Conservation (phyloP, 257 asterid species). For the Salvia rosmarinus region DNA sequence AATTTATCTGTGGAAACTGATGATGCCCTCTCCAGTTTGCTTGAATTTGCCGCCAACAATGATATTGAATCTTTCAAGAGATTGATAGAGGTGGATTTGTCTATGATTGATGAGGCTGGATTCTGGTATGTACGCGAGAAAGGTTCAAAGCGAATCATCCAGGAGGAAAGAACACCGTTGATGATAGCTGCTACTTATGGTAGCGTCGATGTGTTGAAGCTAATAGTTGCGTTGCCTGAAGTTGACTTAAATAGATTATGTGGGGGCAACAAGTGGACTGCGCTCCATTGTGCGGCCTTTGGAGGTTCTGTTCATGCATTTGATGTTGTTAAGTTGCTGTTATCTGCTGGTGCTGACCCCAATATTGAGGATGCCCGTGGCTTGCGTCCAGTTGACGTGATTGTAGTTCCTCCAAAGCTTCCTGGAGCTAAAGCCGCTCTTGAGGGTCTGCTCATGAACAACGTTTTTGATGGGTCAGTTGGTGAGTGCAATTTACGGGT, state of each 20-base stretch:
- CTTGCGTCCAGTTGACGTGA: constrained; percentile 66
- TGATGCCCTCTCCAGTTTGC: constrained; percentile 73
- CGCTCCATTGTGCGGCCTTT: constrained; percentile 91
- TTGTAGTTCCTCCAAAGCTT: constrained; percentile 63
- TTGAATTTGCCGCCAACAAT: constrained; percentile 84
- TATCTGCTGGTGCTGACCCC: constrained; percentile 91
- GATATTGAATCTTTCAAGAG: constrained; percentile 69
- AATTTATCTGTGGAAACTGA: constrained; percentile 59
- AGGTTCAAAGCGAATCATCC: constrained; percentile 67
- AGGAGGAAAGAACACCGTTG: constrained; percentile 79
- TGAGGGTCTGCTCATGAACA: constrained; percentile 64
- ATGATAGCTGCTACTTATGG: constrained; percentile 97
- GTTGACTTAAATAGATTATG: constrained; percentile 75
- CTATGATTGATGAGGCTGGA: constrained; percentile 68
- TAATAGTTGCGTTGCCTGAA: constrained; percentile 73
- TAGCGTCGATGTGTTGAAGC: constrained; percentile 70
- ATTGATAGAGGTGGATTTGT: constrained; percentile 65
- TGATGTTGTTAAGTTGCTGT: constrained; percentile 61
- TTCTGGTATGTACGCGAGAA: constrained; percentile 76
- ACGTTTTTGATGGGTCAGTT: constrained; percentile 61
- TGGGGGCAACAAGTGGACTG: constrained; percentile 76
- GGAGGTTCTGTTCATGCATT: constrained; percentile 68
- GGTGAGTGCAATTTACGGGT: constrained; percentile 50
- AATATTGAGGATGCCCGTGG: constrained; percentile 68
- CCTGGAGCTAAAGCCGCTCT: constrained; percentile 60